phyloP scores from a whole-genome alignment of 139 green algal genomes.

The Mychonastes homosphaera region DNA sequence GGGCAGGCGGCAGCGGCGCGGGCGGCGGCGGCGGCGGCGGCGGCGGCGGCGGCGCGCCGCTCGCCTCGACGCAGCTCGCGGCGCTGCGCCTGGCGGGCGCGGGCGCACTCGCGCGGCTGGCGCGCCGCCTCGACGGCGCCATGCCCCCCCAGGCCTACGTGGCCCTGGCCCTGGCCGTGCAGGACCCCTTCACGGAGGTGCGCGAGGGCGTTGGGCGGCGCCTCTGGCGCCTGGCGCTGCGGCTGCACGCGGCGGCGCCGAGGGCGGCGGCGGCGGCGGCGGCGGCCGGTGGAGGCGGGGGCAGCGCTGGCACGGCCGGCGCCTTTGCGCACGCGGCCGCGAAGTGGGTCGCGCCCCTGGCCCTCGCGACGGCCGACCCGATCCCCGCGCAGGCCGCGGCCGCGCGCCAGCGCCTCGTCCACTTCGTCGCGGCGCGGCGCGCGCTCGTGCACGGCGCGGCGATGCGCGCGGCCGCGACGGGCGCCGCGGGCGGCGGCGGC shows the following conservation, averaged over 20 bases:
- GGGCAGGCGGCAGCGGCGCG: background rate
- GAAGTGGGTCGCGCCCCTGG: no score
- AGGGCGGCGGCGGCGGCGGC: slow-evolving; percentile 3
- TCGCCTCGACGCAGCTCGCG: slow-evolving; percentile 21
- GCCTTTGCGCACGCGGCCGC: no score
- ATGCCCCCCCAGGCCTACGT: slow-evolving; percentile 32
- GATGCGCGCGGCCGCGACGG: slow-evolving; percentile 9
- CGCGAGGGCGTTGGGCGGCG: slow-evolving; percentile 17
- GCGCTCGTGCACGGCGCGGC: no score
- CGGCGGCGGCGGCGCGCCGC: background rate
- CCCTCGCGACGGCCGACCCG: no score
- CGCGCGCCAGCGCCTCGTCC: no score
- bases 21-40: background rate
- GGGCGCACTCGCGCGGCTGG: slow-evolving; percentile 46
- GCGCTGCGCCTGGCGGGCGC: slow-evolving; percentile 43
- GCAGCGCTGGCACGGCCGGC: no score
- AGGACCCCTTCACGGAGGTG: slow-evolving; percentile 51
- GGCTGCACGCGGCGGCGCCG: no score
- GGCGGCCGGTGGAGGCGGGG: no score
- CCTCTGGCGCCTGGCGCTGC: no score
- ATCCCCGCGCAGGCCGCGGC: no score
- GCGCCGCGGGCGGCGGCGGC: slow-evolving; percentile 7
- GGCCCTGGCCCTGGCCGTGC: slow-evolving; percentile 40
- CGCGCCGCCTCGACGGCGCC: slow-evolving; percentile 35
- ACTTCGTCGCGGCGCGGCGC: no score